phyloP scores from a whole-genome alignment of 2,329 filamentous ascomycete genomes.

The Emergomyces africanus region DNA sequence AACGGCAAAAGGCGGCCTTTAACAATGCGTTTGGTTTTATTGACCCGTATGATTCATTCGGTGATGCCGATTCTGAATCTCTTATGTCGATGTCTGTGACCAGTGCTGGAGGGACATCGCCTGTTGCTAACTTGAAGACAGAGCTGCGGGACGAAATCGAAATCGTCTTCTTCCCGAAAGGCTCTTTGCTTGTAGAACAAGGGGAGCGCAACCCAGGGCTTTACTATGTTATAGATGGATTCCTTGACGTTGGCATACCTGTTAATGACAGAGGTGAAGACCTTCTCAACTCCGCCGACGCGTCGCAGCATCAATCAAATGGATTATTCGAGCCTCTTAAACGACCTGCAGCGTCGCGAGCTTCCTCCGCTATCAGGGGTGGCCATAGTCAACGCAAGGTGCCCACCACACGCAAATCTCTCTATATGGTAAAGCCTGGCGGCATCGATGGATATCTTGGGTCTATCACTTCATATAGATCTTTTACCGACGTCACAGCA shows the following conservation, averaged over 20 bases:
- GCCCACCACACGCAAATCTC: conserved; percentile 47
- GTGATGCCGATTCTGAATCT: conserved; percentile 78
- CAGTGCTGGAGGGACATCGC: conserved; percentile 47
- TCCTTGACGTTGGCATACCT: conserved; percentile 84
- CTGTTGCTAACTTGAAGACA: conserved; percentile 54
- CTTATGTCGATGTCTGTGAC: conserved; percentile 56
- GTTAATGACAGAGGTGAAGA: conserved; percentile 45
- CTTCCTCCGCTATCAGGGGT: conserved; percentile 14
- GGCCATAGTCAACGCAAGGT: conserved; percentile 24
- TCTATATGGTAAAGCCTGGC: conserved; percentile 88
- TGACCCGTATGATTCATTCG: conserved; percentile 59
- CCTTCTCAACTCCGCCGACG: conserved; percentile 23
- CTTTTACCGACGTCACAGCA: conserved; percentile 90
- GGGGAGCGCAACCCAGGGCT: conserved; percentile 92
- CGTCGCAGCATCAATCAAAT: conserved; percentile 17
- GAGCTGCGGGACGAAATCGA: conserved; percentile 88
- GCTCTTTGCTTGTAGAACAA: conserved; percentile 87
- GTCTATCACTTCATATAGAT: conserved; percentile 86
- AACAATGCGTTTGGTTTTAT: conserved; percentile 87
- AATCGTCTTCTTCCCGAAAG: conserved; percentile 94
- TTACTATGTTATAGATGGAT: conserved; percentile 96
- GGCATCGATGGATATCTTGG: conserved; percentile 90
- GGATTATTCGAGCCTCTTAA: conserved; percentile 35
- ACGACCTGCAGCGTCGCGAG: conserved; percentile 33
- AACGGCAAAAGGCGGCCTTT: conserved; percentile 65